Base-by-base conservation (phyloP, 1,284 basidiomycete species). In the Marasmius fiardii region DNA sequence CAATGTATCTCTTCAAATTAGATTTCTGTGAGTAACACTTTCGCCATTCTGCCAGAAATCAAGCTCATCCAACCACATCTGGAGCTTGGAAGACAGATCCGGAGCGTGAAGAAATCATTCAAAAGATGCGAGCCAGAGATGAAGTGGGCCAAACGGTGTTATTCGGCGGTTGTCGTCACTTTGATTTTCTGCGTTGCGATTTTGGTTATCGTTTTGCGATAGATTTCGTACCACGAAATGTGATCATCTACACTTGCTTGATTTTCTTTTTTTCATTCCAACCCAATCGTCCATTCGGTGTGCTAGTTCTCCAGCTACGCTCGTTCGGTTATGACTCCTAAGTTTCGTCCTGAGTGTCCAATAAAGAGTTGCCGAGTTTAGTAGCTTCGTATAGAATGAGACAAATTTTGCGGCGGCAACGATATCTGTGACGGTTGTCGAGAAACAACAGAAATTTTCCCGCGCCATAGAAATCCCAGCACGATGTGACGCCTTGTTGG, bases 1-100 rank as follows among this genome's bases (percentile, higher is more conserved):
- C 73, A 2, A 73, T 73, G 71, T 74, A 67, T 60, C 66, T 76
- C 16, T 75, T 76, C 67, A 72, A 73, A 62, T 75, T 75, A 56
- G 72, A 73, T 26, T 74, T 76, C 60, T 53, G 74, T 75, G 54
- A 58, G 74, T 72, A 28, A 44, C 20, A 54, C 35, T 16, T 8
- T 1, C 16, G 5, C 16, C 44, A 7, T 14, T 23, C 24, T 33
- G 8, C 6, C 8, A 33, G 33, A 11, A 14, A 18, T 21, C 18
- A 5, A 16, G 14, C 21, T 23, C 39, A 28, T 21, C 39, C 58
- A 11, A 44, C 55, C 11, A 33, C 55, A 4, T 61, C 58, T 7
- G 61, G 65, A 16, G 60, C 65, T 12, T 73, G 72, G 71, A 74
- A 73, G 63, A 71, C 69, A 11, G 67, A 69, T 23, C 68, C 64